Base-by-base conservation (phyloP, 2,329 filamentous ascomycete species). In the Talaromyces sp. region DNA sequence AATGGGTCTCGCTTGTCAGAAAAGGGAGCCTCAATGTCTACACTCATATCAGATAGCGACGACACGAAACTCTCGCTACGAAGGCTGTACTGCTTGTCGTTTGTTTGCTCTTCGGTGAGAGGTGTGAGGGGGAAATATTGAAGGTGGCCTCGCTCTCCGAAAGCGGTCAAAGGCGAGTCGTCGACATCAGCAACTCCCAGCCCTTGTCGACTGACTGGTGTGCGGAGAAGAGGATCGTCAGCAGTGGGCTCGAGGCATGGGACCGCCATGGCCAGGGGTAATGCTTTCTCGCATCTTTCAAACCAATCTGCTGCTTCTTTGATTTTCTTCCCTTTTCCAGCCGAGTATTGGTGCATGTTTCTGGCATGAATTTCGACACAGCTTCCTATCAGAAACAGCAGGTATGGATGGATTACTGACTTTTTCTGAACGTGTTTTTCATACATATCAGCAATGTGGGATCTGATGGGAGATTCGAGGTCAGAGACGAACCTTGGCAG, bases 341-440 rank as follows among this genome's bases (percentile, higher is more conserved):
- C 31, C n/a, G 59, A 61, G 41, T 61, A 61, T 26, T 61, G 59
- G 32, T 61, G 59, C 59, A 61, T 61, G 17, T 61, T 61, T 29
- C 51, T 61, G 13, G 59, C 59, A 43, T 61, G 50, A n/a, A 61
- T 61, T 38, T 61, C 59, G n/a, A 58, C 56, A 26, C 59, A 61
- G 31, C 31, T 55, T 14, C 55, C 59, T 29, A 58, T 61, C 24
- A 61, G 24, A 55, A 58, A 61, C 19, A 61, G 31, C 14, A 61
- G 50, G 11, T 61, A 61, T 31, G 38, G 41, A 14, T 55, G 32
- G 27, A 58, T 55, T 1, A 58, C 31, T 10, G 59, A 51, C 43
- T 27, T 58, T 9, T 27, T 49, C 59, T 46, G 4, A 38, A 38
- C 5, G 35, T 58, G 31, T 4, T 52, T 19, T 7, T 9, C 4